Percentiles rank a stretch among this genome's conserved stretches.
Evolutionary conservation across 2,329 filamentous ascomycete genomes (phyloP).

Genomic region (Exophiala bonariae): DNA sequence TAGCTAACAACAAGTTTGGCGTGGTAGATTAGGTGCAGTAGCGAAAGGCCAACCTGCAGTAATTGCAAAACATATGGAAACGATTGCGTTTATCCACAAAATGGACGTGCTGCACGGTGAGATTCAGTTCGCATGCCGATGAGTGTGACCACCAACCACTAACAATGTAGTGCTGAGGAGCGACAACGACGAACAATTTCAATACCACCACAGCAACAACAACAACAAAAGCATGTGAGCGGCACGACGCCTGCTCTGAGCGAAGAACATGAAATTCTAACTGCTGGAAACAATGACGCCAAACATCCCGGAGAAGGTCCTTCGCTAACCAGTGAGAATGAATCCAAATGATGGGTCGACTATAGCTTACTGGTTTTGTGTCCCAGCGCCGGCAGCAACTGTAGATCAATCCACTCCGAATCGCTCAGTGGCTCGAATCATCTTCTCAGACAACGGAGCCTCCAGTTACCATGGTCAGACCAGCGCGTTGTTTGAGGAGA

Average conservation of each 20-base stretch:
- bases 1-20: background rate
- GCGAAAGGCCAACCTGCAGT: background rate
- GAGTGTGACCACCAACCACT: background rate
- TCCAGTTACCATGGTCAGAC: slow-evolving; percentile 12
- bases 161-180: background rate
- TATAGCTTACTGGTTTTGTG: background rate
- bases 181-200: background rate
- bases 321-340: background rate
- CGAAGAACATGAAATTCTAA: background rate
- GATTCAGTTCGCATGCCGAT: background rate
- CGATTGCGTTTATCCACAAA: background rate
- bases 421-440: slow-evolving; percentile 6
- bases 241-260: background rate
- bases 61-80: slow-evolving; percentile 5
- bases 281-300: background rate
- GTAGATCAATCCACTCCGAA: background rate
- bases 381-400: background rate
- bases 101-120: background rate
- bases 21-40: slow-evolving; percentile 5
- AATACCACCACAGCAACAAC: background rate
- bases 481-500: slow-evolving; percentile 10
- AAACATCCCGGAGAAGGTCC: background rate
- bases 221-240: background rate
- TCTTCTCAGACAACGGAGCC: slow-evolving; percentile 5
- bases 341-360: background rate